Percentiles rank a stretch among this genome's conserved stretches.
Conservation (phyloP, 371 early-diverging fungal species). For the Haplosporangium sp. region DNA sequence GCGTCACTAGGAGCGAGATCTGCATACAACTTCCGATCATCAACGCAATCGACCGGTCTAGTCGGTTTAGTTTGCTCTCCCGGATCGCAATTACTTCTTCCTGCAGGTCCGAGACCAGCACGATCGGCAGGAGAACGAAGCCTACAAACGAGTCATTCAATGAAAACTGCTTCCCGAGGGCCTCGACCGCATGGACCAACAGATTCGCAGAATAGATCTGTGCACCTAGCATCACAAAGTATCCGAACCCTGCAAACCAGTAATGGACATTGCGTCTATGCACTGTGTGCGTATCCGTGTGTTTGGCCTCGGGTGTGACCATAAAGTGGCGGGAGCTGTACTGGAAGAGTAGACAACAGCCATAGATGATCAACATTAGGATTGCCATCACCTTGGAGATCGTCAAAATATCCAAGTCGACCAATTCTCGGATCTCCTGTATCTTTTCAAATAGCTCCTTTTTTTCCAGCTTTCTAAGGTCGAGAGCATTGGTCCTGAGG, state of each 20-base stretch:
- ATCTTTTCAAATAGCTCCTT: neutral
- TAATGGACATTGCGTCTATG: conserved; percentile 63
- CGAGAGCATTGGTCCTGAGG: neutral
- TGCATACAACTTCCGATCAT: conserved; percentile 63
- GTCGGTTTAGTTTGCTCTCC: conserved; percentile 20
- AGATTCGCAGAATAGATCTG: conserved; percentile 76
- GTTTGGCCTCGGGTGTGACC: conserved; percentile 77
- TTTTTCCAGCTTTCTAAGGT: neutral
- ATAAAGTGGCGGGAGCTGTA: conserved; percentile 39
- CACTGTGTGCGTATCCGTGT: conserved; percentile 66
- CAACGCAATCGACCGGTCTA: conserved; percentile 37
- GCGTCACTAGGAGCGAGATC: conserved; percentile 87
- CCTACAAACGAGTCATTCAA: conserved; percentile 88
- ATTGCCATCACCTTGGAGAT: conserved; percentile 80
- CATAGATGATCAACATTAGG: conserved; percentile 78
- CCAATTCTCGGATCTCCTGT: conserved; percentile 18
- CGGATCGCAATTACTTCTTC: conserved; percentile 47
- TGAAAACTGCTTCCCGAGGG: conserved; percentile 69
- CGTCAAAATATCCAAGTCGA: conserved; percentile 60
- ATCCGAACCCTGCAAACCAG: conserved; percentile 67
- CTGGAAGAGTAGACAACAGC: conserved; percentile 81
- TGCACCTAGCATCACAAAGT: conserved; percentile 69
- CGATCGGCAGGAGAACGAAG: conserved; percentile 87
- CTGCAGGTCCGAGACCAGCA: conserved; percentile 58
- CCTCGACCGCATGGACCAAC: conserved; percentile 86